Conservation (phyloP, 352 stramenopile genomes). For the Thraustochytrium sp. region DNA sequence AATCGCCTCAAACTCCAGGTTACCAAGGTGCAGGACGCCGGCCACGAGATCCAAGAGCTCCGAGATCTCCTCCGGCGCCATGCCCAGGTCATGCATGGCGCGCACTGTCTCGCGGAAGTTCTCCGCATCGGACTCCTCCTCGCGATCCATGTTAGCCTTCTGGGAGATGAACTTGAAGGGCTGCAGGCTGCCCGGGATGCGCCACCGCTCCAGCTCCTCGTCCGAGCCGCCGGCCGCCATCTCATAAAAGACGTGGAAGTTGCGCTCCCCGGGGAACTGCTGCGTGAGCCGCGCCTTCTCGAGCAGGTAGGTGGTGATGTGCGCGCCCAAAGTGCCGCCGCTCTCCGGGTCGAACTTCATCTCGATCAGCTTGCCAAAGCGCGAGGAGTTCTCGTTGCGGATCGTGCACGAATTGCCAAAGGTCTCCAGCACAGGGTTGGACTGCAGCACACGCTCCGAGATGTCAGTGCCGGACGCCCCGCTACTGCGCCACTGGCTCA, state of each 20-base stretch:
- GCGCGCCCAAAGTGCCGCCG: slow-evolving; percentile 65
- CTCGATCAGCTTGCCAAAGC: slow-evolving; percentile 96
- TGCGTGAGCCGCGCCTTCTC: slow-evolving; percentile 78
- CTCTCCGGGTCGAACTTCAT: slow-evolving; percentile 75
- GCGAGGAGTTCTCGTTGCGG: slow-evolving; percentile 89
- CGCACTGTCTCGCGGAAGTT: slow-evolving; percentile 63
- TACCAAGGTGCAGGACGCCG: slow-evolving; percentile 86
- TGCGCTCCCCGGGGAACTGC: slow-evolving; percentile 70
- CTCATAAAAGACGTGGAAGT: slow-evolving; percentile 86
- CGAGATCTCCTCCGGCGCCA: slow-evolving; percentile 74
- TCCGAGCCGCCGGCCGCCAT: slow-evolving; percentile 54
- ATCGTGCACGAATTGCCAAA: slow-evolving; percentile 96
- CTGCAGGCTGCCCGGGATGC: background rate
- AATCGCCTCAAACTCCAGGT: slow-evolving; percentile 76
- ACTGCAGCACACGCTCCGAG: slow-evolving; percentile 50
- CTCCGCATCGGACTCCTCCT: slow-evolving; percentile 74
- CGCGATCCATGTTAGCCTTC: slow-evolving; percentile 40
- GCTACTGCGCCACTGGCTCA: slow-evolving; percentile 53
- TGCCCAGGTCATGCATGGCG: slow-evolving; percentile 68
- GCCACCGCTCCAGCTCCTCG: slow-evolving; percentile 31
- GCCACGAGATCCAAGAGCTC: slow-evolving; percentile 82
- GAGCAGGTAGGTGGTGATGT: slow-evolving; percentile 80
- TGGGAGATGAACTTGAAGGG: slow-evolving; percentile 2
- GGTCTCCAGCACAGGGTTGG: slow-evolving; percentile 93
- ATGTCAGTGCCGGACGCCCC: background rate